Conservation (phyloP, 2,329 filamentous ascomycete genomes). For the Trichoderma cornu-damae region DNA sequence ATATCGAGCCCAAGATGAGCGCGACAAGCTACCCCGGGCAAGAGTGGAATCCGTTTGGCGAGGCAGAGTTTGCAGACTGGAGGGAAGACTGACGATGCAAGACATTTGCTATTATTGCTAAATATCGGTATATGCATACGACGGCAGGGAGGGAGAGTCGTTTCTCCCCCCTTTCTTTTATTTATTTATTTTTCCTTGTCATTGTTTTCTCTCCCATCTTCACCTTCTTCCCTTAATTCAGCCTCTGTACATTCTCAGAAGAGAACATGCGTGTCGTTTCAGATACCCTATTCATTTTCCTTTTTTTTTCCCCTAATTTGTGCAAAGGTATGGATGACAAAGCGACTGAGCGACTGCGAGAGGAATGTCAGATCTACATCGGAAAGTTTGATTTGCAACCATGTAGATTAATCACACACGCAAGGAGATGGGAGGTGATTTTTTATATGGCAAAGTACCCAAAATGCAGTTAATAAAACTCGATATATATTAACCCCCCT, state of each 20-base stretch:
- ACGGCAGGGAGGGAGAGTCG: background rate
- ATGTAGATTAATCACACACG: background rate
- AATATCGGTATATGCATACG: background rate
- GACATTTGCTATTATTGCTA: background rate
- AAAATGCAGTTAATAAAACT: background rate
- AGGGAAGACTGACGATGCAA: slow-evolving; percentile 7
- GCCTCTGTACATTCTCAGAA: background rate
- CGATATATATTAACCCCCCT: too few species aligned
- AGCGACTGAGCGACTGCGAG: background rate
- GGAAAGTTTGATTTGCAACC: background rate
- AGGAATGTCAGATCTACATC: background rate
- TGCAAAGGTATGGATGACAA: background rate
- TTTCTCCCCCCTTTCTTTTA: background rate
- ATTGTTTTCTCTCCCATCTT: too few species aligned
- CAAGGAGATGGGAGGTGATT: background rate
- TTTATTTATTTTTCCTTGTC: background rate
- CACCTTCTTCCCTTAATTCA: background rate
- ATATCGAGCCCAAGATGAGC: slow-evolving; percentile 52
- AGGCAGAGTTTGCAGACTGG: slow-evolving; percentile 28
- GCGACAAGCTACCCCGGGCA: slow-evolving; percentile 66
- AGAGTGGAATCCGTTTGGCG: slow-evolving; percentile 59
- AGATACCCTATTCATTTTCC: slow-evolving; percentile 14
- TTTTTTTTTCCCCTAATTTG: too few species aligned
- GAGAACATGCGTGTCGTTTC: slow-evolving; percentile 12
- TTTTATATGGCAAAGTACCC: too few species aligned